A percentile compares a stretch with the other conserved stretches of the same genome.
phyloP scores from a whole-genome alignment of 768 basidiomycete species.

The Tylopilus balloui region DNA sequence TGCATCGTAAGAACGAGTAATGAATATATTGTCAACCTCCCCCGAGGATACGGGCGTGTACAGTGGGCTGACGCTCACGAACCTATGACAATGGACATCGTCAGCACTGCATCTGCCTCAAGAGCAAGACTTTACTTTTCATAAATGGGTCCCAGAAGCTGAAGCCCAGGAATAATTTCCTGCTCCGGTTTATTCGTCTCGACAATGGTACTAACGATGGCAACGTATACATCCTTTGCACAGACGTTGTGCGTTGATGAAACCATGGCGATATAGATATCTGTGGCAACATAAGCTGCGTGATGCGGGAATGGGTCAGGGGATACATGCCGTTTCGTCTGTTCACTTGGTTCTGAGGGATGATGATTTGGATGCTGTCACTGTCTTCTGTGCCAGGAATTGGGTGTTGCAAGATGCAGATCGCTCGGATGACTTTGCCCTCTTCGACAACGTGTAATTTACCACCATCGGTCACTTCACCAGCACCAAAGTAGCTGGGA shows the following conservation, averaged over 20 bases:
- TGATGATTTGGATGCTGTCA: conserved; percentile 96
- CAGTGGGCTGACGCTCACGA: conserved; percentile 81
- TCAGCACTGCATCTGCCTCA: conserved; percentile 5
- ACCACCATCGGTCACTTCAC: conserved; percentile 56
- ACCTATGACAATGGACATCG: conserved; percentile 45
- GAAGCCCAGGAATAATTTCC: conserved; percentile 89
- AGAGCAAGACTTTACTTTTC: conserved; percentile 67
- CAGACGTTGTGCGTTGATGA: conserved; percentile 97
- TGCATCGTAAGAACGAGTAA: conserved; percentile 97
- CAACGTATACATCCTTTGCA: conserved; percentile 91
- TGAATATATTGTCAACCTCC: conserved; percentile 84
- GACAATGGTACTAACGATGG: conserved; percentile 97
- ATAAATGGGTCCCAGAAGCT: conserved; percentile 85
- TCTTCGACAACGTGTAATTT: conserved; percentile 89
- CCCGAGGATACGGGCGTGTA: conserved; percentile 88
- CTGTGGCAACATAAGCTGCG: conserved; percentile 38
- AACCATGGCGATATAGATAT: conserved; percentile 98
- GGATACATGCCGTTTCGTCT: conserved; percentile 76
- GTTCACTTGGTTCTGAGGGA: conserved; percentile 96
- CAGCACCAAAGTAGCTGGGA: conserved; percentile 93
- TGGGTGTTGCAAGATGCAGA: conserved; percentile 96
- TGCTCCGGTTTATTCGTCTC: conserved; percentile 90
- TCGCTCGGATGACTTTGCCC: conserved; percentile 92
- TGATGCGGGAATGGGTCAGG: background rate
- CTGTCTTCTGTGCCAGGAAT: conserved; percentile 95